A percentile compares a stretch with the other conserved stretches of the same genome.
Evolutionary conservation across 2,329 filamentous ascomycete genomes (phyloP).

Genomic region (Verticillium albo-atrum): DNA sequence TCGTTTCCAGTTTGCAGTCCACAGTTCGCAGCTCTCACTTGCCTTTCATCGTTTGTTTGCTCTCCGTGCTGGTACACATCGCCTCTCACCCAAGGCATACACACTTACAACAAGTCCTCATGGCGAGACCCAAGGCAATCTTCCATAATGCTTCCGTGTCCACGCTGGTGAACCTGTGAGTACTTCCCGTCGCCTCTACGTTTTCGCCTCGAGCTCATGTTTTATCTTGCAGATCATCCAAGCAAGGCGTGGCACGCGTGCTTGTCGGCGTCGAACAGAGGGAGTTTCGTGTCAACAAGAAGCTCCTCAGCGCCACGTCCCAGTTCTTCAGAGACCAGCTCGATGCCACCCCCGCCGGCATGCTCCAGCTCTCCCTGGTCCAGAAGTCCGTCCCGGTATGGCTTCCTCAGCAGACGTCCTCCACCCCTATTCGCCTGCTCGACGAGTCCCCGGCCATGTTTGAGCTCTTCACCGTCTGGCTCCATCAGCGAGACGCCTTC

Average conservation of each 20-base stretch:
- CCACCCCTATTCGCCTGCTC: constrained; percentile 28
- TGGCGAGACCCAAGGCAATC: constrained; percentile 11
- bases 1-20: neutral
- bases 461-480: constrained; percentile 48
- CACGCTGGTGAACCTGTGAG: constrained; percentile 5
- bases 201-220: neutral
- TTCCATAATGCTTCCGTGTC: constrained; percentile 6
- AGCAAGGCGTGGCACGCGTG: constrained; percentile 24
- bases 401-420: constrained; percentile 19
- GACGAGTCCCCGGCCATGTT: constrained; percentile 48
- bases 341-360: constrained; percentile 25
- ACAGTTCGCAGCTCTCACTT: constrained; percentile 1
- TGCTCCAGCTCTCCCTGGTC: constrained; percentile 10
- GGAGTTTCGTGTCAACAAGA: constrained; percentile 37
- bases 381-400: constrained; percentile 27
- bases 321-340: constrained; percentile 44
- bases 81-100: neutral
- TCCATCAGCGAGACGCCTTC: constrained; percentile 38
- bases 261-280: constrained; percentile 37
- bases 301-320: constrained; percentile 41
- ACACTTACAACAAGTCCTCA: constrained; percentile 5
- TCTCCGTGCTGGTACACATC: neutral
- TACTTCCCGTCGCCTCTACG: neutral
- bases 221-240: neutral
- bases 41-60: constrained; percentile 1